A percentile compares a stretch with the other conserved stretches of the same genome.
Evolutionary conservation across 1,284 basidiomycete genomes (phyloP).

Genomic region (Fomes fomentarius): DNA sequence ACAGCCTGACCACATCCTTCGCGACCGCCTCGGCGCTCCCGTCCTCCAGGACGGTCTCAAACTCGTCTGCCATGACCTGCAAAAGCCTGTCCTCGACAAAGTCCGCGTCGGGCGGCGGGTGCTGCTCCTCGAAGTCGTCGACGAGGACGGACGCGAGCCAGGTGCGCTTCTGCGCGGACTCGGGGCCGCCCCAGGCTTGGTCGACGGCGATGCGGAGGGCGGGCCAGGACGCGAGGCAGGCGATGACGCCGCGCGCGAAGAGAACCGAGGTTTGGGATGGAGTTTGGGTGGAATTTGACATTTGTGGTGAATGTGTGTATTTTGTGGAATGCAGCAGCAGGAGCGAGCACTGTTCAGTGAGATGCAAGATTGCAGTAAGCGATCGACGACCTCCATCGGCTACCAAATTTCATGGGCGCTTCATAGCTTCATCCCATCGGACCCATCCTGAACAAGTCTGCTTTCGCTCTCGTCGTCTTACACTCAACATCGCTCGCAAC

Average conservation of each 20-base stretch:
- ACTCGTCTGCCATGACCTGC: constrained; percentile 85
- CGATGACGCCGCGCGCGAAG: constrained; percentile 84
- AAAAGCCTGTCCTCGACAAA: constrained; percentile 81
- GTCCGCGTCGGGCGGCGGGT: constrained; percentile 63
- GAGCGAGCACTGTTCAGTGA: too few relatives aligned
- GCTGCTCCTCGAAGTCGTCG: constrained; percentile 77
- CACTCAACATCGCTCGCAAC: too few relatives aligned
- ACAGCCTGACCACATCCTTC: constrained; percentile 68
- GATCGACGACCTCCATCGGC: too few relatives aligned
- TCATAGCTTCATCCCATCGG: too few relatives aligned
- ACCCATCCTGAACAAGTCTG: too few relatives aligned
- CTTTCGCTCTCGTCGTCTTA: too few relatives aligned
- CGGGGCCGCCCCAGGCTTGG: constrained; percentile 82
- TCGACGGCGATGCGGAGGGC: constrained; percentile 83
- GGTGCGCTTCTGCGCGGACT: constrained; percentile 70
- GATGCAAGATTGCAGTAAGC: too few relatives aligned
- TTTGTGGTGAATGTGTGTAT: not conserved
- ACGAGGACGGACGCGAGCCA: constrained; percentile 85
- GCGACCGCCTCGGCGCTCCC: constrained; percentile 75
- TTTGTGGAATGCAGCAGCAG: too few relatives aligned
- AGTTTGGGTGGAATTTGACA: not conserved
- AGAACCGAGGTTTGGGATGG: constrained; percentile 54
- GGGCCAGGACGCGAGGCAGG: constrained; percentile 81
- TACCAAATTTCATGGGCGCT: too few relatives aligned
- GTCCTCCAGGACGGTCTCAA: constrained; percentile 82